These are phyloP conservation scores for Scytalidium sp. DNA, from an alignment of 2,329 filamentous ascomycete genomes.

Conservation along the genomic window DNA sequence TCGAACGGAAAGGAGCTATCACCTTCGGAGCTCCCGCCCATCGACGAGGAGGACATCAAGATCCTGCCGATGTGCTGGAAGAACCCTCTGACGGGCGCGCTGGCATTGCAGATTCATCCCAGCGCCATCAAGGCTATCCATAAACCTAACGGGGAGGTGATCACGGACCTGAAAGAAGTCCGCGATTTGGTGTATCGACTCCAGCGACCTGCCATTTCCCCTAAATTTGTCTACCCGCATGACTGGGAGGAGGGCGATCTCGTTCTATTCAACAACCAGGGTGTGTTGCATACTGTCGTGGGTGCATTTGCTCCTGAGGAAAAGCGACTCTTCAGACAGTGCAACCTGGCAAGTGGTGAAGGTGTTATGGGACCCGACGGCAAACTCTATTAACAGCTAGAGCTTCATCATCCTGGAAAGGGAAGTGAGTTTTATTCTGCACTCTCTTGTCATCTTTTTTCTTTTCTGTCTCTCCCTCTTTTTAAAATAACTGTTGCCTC, in stretches of 20 bases:
- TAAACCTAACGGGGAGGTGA: constrained; percentile 59
- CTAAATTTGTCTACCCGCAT: constrained; percentile 66
- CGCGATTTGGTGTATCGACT: constrained; percentile 68
- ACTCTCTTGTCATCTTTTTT: too few species aligned
- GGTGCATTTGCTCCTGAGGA: constrained; percentile 73
- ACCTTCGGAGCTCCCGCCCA: constrained; percentile 55
- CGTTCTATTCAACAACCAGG: constrained; percentile 76
- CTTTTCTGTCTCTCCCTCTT: too few species aligned
- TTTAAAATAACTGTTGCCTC: background rate
- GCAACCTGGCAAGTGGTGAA: constrained; percentile 69
- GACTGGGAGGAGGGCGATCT: constrained; percentile 77
- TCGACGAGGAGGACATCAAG: constrained; percentile 66
- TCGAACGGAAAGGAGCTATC: constrained; percentile 64
- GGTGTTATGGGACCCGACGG: constrained; percentile 29
- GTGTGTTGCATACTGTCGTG: constrained; percentile 71
- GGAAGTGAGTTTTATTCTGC: too few species aligned
- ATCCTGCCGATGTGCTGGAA: constrained; percentile 74
- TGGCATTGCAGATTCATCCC: constrained; percentile 73
- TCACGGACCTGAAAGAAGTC: constrained; percentile 66
- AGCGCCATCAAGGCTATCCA: constrained; percentile 69
- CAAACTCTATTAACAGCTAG: constrained; percentile 22
- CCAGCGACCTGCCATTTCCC: constrained; percentile 70
- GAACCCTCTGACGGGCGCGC: constrained; percentile 66
- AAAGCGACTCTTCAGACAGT: constrained; percentile 73
- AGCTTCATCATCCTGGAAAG: background rate